phyloP scores from a whole-genome alignment of 2,329 filamentous ascomycete species.

The Graphium sp. region DNA sequence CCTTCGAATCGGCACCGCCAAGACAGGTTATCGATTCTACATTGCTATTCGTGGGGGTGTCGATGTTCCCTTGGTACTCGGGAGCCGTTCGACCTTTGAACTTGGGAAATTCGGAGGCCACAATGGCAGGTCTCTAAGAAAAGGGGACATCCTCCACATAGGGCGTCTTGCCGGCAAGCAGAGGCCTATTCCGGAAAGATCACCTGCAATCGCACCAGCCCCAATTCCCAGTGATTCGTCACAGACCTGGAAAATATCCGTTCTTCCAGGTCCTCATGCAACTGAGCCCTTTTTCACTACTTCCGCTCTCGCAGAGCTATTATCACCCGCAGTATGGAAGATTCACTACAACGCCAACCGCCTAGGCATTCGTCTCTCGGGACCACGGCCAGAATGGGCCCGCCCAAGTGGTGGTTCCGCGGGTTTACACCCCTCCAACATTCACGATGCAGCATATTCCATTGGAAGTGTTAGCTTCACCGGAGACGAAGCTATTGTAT shows the following conservation, averaged over 20 bases:
- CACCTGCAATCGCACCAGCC: too few relatives aligned
- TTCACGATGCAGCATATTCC: constrained; percentile 20
- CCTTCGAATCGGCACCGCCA: constrained; percentile 10
- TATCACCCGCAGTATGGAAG: constrained; percentile 18
- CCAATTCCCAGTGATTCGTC: too few relatives aligned
- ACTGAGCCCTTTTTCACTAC: constrained; percentile 18
- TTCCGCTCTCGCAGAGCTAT: too few relatives aligned
- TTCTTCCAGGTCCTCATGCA: constrained; percentile 20
- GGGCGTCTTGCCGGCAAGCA: too few relatives aligned
- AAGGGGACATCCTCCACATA: constrained; percentile 13
- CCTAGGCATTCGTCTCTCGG: constrained; percentile 18
- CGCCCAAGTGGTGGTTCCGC: constrained; percentile 17
- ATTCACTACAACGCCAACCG: constrained; percentile 23
- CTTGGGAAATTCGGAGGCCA: constrained; percentile 16
- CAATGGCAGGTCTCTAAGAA: constrained; percentile 14
- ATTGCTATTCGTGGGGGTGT: constrained; percentile 17
- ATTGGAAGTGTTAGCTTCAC: constrained; percentile 24
- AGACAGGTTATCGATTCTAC: constrained; percentile 16
- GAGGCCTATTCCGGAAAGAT: too few relatives aligned
- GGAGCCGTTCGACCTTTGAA: constrained; percentile 14
- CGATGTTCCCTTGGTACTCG: constrained; percentile 14
- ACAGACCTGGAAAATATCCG: constrained; percentile 13
- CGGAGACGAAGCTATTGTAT: constrained; percentile 20
- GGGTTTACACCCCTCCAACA: constrained; percentile 22
- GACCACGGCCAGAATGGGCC: constrained; percentile 19